These are phyloP conservation scores for Candolleomyces eurysporus DNA, from an alignment of 768 basidiomycete genomes.

Conservation along the genomic window DNA sequence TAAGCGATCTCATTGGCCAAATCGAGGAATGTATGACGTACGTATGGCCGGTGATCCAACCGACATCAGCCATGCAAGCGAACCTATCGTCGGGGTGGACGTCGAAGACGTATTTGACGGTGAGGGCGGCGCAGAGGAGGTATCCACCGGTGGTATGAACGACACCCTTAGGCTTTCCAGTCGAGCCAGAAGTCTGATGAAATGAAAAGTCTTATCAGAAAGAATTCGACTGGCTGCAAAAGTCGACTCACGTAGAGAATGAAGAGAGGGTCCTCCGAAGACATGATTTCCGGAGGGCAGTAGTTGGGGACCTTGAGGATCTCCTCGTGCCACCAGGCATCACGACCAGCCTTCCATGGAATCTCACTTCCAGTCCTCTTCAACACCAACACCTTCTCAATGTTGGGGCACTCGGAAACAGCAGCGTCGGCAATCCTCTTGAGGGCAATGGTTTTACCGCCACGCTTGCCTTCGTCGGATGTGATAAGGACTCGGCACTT, in stretches of 20 bases:
- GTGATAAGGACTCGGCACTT: constrained; percentile 90
- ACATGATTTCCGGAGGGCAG: constrained; percentile 87
- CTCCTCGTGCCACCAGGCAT: constrained; percentile 98
- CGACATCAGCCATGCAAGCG: constrained; percentile 98
- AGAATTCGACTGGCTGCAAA: background rate
- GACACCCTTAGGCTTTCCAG: constrained; percentile 96
- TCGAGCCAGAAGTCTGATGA: constrained; percentile 84
- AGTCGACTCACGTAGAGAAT: constrained; percentile 85
- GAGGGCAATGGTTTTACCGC: constrained; percentile 93
- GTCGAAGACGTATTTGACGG: constrained; percentile 97
- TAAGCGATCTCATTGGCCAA: constrained; percentile 7
- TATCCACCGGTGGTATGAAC: constrained; percentile 90
- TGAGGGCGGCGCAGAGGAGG: constrained; percentile 86
- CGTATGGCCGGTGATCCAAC: constrained; percentile 98
- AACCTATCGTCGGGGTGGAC: constrained; percentile 95
- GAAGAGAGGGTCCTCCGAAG: constrained; percentile 94
- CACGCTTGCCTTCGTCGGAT: constrained; percentile 89
- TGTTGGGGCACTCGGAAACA: constrained; percentile 75
- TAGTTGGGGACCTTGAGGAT: constrained; percentile 77
- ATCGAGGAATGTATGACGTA: constrained; percentile 27
- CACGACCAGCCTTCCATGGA: constrained; percentile 78
- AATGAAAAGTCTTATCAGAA: constrained; percentile 9
- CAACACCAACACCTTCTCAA: constrained; percentile 90
- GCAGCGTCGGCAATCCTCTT: constrained; percentile 94
- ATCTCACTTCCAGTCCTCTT: constrained; percentile 83